Conservation (phyloP, 1,284 basidiomycete species). For the Cryptococcus sp. region DNA sequence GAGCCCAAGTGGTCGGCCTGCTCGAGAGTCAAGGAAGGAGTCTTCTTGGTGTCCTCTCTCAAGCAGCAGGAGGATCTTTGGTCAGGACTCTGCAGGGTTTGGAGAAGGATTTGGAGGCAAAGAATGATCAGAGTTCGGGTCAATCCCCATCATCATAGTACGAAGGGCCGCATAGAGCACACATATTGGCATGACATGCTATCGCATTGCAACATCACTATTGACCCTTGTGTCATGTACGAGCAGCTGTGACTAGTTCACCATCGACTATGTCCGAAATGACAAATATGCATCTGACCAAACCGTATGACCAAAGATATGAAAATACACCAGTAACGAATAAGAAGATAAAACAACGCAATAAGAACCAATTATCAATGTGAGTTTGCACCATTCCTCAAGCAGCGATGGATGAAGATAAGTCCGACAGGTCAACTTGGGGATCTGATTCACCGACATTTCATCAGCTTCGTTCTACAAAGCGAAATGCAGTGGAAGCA, state of each 20-base stretch:
- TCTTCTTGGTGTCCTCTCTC: constrained; percentile 44
- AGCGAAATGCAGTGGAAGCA: not conserved
- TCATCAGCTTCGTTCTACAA: not conserved
- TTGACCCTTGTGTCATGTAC: too few relatives aligned
- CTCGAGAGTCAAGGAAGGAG: constrained; percentile 45
- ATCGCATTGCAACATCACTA: too few relatives aligned
- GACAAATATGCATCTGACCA: not conserved
- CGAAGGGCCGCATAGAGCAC: too few relatives aligned
- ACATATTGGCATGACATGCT: too few relatives aligned
- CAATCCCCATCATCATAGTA: too few relatives aligned
- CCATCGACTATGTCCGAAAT: not conserved
- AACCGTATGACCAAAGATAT: too few relatives aligned
- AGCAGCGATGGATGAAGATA: constrained; percentile 44
- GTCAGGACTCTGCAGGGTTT: constrained; percentile 52
- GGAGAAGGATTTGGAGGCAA: constrained; percentile 45
- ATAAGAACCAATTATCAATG: not conserved
- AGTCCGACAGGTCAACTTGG: constrained; percentile 51
- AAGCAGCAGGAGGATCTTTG: constrained; percentile 49
- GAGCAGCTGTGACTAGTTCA: too few relatives aligned
- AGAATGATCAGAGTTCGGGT: constrained; percentile 9
- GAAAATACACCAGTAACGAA: too few relatives aligned
- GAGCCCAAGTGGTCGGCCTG: constrained; percentile 53
- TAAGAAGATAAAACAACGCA: not conserved
- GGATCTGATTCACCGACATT: constrained; percentile 33
- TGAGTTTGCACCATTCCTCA: not conserved